Base-by-base conservation (phyloP, 2,329 filamentous ascomycete species). In the Colletotrichum tropicicola region DNA sequence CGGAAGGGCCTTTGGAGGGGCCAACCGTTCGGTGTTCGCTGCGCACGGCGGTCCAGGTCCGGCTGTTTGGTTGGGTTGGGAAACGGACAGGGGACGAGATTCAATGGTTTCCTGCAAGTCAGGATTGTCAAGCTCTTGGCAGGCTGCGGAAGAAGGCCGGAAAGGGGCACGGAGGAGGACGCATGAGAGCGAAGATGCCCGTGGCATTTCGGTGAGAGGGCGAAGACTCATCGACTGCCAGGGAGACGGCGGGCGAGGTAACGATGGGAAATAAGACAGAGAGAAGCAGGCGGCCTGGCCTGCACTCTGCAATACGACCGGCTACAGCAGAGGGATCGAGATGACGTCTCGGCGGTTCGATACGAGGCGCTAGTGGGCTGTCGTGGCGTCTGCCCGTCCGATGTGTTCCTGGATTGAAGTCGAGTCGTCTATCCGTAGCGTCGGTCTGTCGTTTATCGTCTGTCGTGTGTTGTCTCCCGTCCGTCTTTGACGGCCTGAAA, bases 321-420 rank as follows among this genome's bases (percentile, higher is more conserved):
- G 30, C n/a, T 35, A 35, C 28, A 12, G 28, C n/a, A 43, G 17
- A 49, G 47, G 17, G 37, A 21, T 17, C 23, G 39, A 19, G 35
- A 55, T 45, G 57, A 49, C 54, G 43, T 55, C 35, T 49, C 27
- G 57, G 44, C 21, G 49, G 60, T 27, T 21, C 39, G 28, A 51
- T 55, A 65, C 49, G 61, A 61, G 32, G 17, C 41, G 41, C 39
- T 43, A 54, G 48, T 44, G 44, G 45, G 35, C 54, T 52, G 37
- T 59, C 25, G 19, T 21, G 9, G 35, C 17, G 32, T n/a, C n/a
- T n/a, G n/a, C n/a, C n/a, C n/a, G n/a, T 47, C 55, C 41, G 32
- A 43, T 23, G 27, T 43, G 61, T 65, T 61, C 49, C 61, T 65
- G 49, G 57, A 61, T 51, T 51, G n/a, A n/a, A n/a, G n/a, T n/a